Evolutionary conservation across 2,329 filamentous ascomycete species (phyloP), one percentile per base, ranked within the genome.

Genomic region (Penicillium sp.): DNA sequence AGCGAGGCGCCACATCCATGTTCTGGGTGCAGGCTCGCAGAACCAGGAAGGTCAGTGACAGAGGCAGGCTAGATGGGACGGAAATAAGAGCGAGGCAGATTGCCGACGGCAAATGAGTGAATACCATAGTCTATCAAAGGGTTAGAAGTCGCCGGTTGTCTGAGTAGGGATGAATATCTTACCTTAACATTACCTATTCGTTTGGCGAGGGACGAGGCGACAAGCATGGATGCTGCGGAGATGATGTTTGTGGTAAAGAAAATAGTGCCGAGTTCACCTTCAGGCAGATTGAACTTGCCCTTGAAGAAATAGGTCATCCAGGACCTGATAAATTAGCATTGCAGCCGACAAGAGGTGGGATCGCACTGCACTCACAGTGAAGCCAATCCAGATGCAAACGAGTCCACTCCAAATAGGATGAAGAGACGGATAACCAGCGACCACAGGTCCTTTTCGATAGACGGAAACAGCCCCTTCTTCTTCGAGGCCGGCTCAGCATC

Each of bases 1-100:
- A 81, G 9, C 88, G 81, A 0, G 88, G 88, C 0, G 86, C 88
- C 22, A 83, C 80, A 62, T 91, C 88, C 88, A 91, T 91, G 46
- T 78, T 84, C 53, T 84, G 81, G 0, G 82, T 81, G 57, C 82
- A 84, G 0, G 86, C 79, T 8, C 88, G 82, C 11, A 88, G 75
- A 16, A 87, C 70, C 11, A 90, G 75, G 53, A 90, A 82, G 0
- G 78, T 69, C 43, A 89, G 77, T 0, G 87, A 80, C 5, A 85
- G 58, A 11, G 75, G 75, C 0, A 85, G 72, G 4, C 78, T 75
- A 19, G 75, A 70, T 0, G 86, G 84, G 0, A 86, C 64, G 0
- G 85, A 83, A 22, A 90, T 83, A 19, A 90, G 71, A 14, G 82
- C 76, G 1, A 90, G 79, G 61, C 85, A 86, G 26, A 90, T 72